Percentiles rank a stretch among this genome's conserved stretches.
These are phyloP conservation scores for Heliamphora exappendiculata DNA, from an alignment of 148 eudicot species.

Conservation along the genomic window DNA sequence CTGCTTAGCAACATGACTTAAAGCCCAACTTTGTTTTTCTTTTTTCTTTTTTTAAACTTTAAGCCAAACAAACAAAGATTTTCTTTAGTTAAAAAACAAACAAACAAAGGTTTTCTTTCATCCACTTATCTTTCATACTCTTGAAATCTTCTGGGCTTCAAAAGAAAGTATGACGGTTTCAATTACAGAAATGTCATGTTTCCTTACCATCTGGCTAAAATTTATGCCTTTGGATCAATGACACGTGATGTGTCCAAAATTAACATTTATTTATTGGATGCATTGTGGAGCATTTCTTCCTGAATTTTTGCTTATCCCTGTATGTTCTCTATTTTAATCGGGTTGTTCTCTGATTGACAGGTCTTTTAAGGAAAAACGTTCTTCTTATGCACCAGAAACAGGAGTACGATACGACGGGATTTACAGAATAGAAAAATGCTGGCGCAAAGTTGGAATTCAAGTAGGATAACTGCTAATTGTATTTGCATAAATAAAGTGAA, in stretches of 20 bases:
- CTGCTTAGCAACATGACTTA: too few relatives aligned
- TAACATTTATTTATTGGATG: not conserved
- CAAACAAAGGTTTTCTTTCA: too few relatives aligned
- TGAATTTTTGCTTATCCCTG: not conserved
- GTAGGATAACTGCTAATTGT: slow-evolving; percentile 24
- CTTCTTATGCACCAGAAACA: slow-evolving; percentile 72
- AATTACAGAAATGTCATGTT: not conserved
- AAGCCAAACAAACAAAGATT: too few relatives aligned
- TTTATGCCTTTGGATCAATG: not conserved
- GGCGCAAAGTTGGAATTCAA: slow-evolving; percentile 62
- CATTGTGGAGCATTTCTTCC: not conserved
- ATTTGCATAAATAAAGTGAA: not conserved
- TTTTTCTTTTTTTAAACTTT: too few relatives aligned
- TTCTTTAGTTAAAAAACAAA: too few relatives aligned
- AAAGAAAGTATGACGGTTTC: not conserved
- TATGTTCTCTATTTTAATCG: not conserved
- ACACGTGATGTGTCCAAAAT: not conserved
- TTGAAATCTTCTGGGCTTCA: not conserved
- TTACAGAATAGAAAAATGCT: slow-evolving; percentile 90
- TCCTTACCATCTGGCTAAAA: not conserved
- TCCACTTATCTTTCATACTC: too few relatives aligned
- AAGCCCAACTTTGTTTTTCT: too few relatives aligned
- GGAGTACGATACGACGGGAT: slow-evolving; percentile 93
- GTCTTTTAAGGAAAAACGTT: slow-evolving; percentile 77
- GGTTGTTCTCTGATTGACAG: slow-evolving; percentile 26